Evolutionary conservation across 306 rosid species (phyloP).

Genomic region (Cajanus cajan): DNA sequence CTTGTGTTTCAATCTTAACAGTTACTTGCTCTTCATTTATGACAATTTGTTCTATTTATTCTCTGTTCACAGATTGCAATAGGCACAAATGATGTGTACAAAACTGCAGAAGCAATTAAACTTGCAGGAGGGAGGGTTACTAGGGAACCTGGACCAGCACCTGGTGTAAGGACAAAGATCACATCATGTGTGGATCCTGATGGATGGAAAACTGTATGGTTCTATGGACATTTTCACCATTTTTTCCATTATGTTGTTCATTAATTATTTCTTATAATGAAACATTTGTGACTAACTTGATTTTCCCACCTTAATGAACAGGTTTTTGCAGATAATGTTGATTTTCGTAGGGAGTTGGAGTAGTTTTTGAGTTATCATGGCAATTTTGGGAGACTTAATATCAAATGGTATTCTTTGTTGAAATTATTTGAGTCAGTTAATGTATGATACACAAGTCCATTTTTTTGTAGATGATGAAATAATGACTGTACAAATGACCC

Average conservation of each 20-base stretch:
- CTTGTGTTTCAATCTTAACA: not conserved
- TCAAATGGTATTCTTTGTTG: constrained; percentile 25
- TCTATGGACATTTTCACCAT: constrained; percentile 10
- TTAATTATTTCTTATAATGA: constrained; percentile 8
- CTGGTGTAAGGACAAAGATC: constrained; percentile 79
- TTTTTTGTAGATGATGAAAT: constrained; percentile 61
- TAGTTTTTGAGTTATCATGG: constrained; percentile 31
- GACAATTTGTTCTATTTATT: constrained; percentile 9
- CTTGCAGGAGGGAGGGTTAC: constrained; percentile 82
- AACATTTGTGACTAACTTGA: not conserved
- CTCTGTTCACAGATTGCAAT: constrained; percentile 64
- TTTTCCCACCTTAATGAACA: constrained; percentile 28
- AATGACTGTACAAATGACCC: constrained; percentile 28
- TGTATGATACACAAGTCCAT: constrained; percentile 40
- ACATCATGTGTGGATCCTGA: constrained; percentile 93
- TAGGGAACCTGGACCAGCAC: constrained; percentile 87
- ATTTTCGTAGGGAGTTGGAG: constrained; percentile 76
- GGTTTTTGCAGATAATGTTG: constrained; percentile 96
- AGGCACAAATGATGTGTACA: constrained; percentile 90
- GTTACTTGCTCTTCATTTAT: constrained; percentile 1
- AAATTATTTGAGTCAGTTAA: constrained; percentile 26
- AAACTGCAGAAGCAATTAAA: constrained; percentile 89
- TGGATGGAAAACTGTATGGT: constrained; percentile 92
- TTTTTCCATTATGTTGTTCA: not conserved
- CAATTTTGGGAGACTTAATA: constrained; percentile 25